These are phyloP conservation scores for Pseudogymnoascus sp. DNA, from an alignment of 2,329 filamentous ascomycete species.

Conservation along the genomic window DNA sequence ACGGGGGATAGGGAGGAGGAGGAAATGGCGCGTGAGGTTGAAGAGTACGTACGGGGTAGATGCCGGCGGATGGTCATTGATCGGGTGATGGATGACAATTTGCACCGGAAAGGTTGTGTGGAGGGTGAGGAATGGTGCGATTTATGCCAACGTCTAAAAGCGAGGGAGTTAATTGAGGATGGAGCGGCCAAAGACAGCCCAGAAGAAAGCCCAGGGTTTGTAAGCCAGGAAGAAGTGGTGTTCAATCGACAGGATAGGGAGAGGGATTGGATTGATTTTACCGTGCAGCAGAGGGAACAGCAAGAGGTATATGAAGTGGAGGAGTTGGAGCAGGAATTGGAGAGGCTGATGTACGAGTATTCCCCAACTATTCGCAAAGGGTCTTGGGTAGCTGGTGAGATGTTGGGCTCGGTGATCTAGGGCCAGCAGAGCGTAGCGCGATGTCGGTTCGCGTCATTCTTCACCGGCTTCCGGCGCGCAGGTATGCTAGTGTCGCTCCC, in stretches of 20 bases:
- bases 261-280: not conserved
- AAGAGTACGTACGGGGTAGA: not conserved
- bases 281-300: not conserved
- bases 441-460: no score
- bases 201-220: not conserved
- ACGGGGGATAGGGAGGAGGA: not conserved
- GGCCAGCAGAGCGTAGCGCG: no score
- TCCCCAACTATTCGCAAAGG: no score
- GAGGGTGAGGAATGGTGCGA: not conserved
- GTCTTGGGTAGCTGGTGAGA: no score
- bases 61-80: not conserved
- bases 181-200: not conserved
- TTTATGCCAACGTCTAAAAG: not conserved
- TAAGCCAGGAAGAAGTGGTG: not conserved
- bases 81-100: not conserved
- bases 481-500: no score
- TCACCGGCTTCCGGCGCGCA: no score
- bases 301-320: not conserved
- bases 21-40: not conserved
- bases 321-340: not conserved
- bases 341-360: no score
- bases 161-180: not conserved
- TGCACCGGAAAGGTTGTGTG: not conserved
- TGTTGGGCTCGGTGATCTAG: no score
- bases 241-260: not conserved